Conservation (phyloP, 23 red algal species). For the Gracilaria gracilis region DNA sequence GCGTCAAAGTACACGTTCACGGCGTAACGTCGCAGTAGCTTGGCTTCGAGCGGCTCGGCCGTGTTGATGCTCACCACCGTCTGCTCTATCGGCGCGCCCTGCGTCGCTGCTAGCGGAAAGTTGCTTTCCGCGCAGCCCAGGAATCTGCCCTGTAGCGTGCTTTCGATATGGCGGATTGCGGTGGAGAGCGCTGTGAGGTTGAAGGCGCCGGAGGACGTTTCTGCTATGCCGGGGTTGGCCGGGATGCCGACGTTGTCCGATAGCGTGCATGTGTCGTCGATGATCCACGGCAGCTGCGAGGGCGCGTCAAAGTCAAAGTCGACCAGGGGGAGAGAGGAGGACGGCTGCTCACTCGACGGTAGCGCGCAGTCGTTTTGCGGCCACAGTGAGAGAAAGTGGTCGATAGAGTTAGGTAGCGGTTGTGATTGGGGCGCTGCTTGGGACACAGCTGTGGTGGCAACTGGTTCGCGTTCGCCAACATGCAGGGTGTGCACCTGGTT, state of each 20-base stretch:
- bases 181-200: constrained; percentile 1
- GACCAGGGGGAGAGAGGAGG: too few relatives aligned
- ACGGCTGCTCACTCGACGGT: background rate
- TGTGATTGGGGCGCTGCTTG: background rate
- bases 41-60: background rate
- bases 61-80: background rate
- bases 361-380: background rate
- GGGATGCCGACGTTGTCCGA: constrained; percentile 49
- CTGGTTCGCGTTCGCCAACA: background rate
- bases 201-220: constrained; percentile 57
- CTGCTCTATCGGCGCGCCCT: background rate
- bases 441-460: background rate
- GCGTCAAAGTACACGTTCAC: constrained; percentile 13
- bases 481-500: constrained; percentile 3
- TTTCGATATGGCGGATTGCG: constrained; percentile 23
- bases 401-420: background rate
- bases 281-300: constrained; percentile 20
- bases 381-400: background rate
- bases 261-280: background rate
- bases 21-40: background rate
- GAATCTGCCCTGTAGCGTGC: constrained; percentile 31
- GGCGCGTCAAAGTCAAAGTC: background rate
- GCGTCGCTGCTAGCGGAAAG: background rate
- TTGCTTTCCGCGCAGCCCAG: background rate
- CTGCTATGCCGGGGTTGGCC: constrained; percentile 18